A percentile compares a stretch with the other conserved stretches of the same genome.
Evolutionary conservation across 345 rosid species (phyloP).

Genomic region (Lepidium aucheri): DNA sequence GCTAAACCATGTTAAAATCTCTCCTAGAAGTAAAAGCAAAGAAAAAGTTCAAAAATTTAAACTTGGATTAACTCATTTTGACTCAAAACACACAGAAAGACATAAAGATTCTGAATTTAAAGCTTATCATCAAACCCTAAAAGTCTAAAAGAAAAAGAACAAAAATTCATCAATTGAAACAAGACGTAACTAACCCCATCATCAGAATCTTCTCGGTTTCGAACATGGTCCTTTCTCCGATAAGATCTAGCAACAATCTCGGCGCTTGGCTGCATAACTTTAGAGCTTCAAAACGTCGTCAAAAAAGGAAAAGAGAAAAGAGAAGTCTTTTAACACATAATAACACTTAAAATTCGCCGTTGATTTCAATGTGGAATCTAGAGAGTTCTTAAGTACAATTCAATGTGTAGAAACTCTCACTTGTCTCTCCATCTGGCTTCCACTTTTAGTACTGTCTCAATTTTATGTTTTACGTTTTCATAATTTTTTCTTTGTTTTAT

Average conservation of each 20-base stretch:
- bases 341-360: background rate
- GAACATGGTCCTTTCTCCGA: constrained; percentile 80
- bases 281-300: background rate
- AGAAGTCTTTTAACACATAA: background rate
- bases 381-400: background rate
- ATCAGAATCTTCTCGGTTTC: constrained; percentile 84
- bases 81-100: background rate
- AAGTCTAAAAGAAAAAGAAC: background rate
- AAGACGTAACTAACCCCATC: constrained; percentile 52
- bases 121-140: background rate
- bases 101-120: background rate
- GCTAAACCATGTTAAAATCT: background rate
- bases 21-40: background rate
- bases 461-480: background rate
- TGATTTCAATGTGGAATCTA: background rate
- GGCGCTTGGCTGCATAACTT: constrained; percentile 58
- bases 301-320: background rate
- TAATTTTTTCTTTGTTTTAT: background rate
- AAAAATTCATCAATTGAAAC: background rate
- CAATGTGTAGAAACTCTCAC: background rate
- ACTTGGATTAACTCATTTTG: background rate
- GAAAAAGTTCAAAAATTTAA: background rate
- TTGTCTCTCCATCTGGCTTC: background rate
- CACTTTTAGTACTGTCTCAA: background rate
- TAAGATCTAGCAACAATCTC: constrained; percentile 92